These are phyloP conservation scores for Citrullus amarus DNA, from an alignment of 306 rosid genomes.

Conservation along the genomic window DNA sequence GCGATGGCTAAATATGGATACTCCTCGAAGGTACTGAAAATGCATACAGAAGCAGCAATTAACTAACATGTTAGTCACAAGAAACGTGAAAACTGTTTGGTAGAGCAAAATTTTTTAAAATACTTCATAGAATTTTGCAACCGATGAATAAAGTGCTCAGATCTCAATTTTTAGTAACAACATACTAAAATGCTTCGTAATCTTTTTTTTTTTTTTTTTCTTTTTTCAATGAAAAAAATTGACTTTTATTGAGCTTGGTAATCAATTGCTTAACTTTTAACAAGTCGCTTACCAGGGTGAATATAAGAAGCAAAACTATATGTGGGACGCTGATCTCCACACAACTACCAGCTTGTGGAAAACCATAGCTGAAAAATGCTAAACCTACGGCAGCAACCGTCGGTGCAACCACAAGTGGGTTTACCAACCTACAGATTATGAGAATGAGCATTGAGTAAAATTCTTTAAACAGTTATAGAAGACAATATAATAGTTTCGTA, in stretches of 20 bases:
- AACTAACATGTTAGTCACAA: constrained; percentile 11
- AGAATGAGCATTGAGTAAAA: background rate
- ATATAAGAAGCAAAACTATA: constrained; percentile 65
- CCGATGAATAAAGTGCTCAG: background rate
- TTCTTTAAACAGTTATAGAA: background rate
- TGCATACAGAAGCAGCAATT: constrained; percentile 3
- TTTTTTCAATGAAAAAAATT: too few species aligned
- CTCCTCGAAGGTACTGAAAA: constrained; percentile 72
- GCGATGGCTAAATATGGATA: constrained; percentile 66
- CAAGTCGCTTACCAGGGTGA: constrained; percentile 49
- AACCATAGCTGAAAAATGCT: constrained; percentile 93
- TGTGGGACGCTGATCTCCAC: constrained; percentile 78
- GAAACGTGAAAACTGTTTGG: background rate
- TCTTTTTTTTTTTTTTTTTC: background rate
- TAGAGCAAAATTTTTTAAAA: background rate
- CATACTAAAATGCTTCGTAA: background rate
- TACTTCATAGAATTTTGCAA: background rate
- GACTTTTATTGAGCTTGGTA: background rate
- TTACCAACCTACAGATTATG: constrained; percentile 49
- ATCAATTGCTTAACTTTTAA: background rate
- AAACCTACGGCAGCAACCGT: constrained; percentile 91
- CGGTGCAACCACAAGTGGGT: constrained; percentile 92
- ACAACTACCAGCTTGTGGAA: constrained; percentile 89
- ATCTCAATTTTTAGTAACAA: background rate
- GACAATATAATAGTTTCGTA: background rate